phyloP scores from a whole-genome alignment of 495 filamentous ascomycete species.

The Pyrenopolyporus hunteri region DNA sequence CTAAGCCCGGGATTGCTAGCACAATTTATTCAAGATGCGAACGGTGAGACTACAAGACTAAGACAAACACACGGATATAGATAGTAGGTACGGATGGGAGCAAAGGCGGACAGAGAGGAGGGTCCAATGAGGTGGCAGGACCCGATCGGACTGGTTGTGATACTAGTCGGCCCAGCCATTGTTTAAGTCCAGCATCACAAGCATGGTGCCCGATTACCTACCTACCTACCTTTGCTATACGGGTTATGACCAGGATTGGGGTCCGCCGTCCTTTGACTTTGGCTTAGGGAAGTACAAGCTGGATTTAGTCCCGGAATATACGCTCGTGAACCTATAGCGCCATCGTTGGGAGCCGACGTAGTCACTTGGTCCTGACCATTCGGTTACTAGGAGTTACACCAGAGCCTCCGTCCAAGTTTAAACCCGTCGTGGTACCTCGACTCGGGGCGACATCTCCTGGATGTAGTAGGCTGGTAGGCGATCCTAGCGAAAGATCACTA shows the following conservation, averaged over 20 bases:
- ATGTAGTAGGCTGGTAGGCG: neutral
- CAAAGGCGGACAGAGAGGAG: too few species aligned
- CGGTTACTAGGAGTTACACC: slow-evolving; percentile 10
- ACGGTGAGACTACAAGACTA: neutral
- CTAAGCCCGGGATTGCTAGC: slow-evolving; percentile 13
- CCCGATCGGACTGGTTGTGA: too few species aligned
- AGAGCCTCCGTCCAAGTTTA: neutral
- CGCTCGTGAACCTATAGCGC: slow-evolving; percentile 6
- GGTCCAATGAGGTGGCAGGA: too few species aligned
- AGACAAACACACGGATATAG: neutral
- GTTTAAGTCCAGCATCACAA: too few species aligned
- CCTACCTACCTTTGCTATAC: neutral
- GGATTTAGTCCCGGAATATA: too few species aligned
- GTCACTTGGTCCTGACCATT: slow-evolving; percentile 14
- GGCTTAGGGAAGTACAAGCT: too few species aligned
- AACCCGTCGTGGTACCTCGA: neutral
- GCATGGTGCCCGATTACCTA: too few species aligned
- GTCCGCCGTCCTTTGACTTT: too few species aligned
- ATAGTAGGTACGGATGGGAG: too few species aligned
- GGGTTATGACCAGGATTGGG: too few species aligned
- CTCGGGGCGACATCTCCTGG: too few species aligned
- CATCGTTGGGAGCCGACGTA: slow-evolving; percentile 14
- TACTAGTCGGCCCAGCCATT: too few species aligned
- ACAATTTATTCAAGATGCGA: neutral
- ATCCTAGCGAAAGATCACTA: slow-evolving; percentile 4